phyloP scores from a whole-genome alignment of 805 yeast species.

The Cyberlindnera samutprakarnensis region DNA sequence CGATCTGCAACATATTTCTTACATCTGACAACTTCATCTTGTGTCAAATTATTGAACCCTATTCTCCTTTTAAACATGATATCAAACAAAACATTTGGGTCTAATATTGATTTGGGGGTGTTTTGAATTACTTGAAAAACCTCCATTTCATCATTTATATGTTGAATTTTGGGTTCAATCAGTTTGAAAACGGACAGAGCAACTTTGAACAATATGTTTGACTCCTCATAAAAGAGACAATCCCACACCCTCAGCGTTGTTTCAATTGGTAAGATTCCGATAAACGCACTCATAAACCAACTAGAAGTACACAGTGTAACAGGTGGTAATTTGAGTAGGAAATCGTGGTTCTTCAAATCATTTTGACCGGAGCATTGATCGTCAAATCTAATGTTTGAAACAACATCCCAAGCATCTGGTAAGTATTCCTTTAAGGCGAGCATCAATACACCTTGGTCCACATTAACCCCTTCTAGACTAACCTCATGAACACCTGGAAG shows the following conservation, averaged over 20 bases:
- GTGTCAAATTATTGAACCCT: slow-evolving; percentile 69
- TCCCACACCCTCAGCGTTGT: slow-evolving; percentile 91
- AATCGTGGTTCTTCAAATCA: slow-evolving; percentile 29
- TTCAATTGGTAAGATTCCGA: slow-evolving; percentile 85
- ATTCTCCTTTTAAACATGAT: slow-evolving; percentile 68
- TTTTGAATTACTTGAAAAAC: slow-evolving; percentile 82
- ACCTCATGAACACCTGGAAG: slow-evolving; percentile 90
- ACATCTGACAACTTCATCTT: slow-evolving; percentile 74
- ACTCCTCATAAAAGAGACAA: slow-evolving; percentile 86
- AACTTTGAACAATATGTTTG: slow-evolving; percentile 76
- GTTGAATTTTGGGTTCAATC: slow-evolving; percentile 56
- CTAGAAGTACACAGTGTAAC: slow-evolving; percentile 89
- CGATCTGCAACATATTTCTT: slow-evolving; percentile 69
- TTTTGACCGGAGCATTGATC: slow-evolving; percentile 22
- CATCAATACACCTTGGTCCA: slow-evolving; percentile 92
- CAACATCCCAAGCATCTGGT: slow-evolving; percentile 69
- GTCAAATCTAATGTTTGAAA: slow-evolving; percentile 30
- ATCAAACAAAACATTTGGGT: slow-evolving; percentile 65
- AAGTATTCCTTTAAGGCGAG: slow-evolving; percentile 76
- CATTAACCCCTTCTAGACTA: slow-evolving; percentile 86
- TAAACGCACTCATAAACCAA: slow-evolving; percentile 98
- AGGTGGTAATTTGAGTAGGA: slow-evolving; percentile 77
- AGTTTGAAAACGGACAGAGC: slow-evolving; percentile 74
- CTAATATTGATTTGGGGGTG: slow-evolving; percentile 61
- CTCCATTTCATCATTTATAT: slow-evolving; percentile 44